These are phyloP conservation scores for Cantharellus anzutake DNA, from an alignment of 768 basidiomycete genomes.

Conservation along the genomic window DNA sequence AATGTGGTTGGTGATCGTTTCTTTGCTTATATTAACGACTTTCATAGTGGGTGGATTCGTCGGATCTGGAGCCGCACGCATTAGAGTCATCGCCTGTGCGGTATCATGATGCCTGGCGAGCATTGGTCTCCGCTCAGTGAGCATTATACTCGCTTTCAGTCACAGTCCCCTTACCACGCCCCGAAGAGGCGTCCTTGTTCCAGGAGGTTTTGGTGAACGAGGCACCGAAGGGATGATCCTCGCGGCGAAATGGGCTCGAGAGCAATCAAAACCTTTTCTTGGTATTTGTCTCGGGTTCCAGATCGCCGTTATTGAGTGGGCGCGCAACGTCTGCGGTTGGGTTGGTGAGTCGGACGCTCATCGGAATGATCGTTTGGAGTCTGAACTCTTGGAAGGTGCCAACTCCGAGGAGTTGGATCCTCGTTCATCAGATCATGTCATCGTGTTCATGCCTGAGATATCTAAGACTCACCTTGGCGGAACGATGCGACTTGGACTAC, in stretches of 20 bases:
- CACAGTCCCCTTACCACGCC: neutral
- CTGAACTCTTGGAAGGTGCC: constrained; percentile 34
- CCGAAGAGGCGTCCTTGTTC: constrained; percentile 80
- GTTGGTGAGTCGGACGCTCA: constrained; percentile 26
- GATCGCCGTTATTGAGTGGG: constrained; percentile 90
- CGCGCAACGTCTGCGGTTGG: constrained; percentile 51
- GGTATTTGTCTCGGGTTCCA: constrained; percentile 98
- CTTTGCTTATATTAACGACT: neutral
- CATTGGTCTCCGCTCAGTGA: constrained; percentile 75
- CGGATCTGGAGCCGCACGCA: constrained; percentile 66
- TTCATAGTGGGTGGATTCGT: constrained; percentile 85
- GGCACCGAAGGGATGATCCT: constrained; percentile 96
- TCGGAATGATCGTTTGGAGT: neutral
- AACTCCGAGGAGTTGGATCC: constrained; percentile 68
- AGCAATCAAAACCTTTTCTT: constrained; percentile 86
- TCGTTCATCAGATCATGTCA: constrained; percentile 42
- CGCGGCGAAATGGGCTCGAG: constrained; percentile 93
- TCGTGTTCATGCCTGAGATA: constrained; percentile 98
- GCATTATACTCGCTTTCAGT: constrained; percentile 12
- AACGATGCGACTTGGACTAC: constrained; percentile 97
- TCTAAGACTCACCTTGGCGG: constrained; percentile 97
- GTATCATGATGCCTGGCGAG: constrained; percentile 92
- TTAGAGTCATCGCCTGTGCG: constrained; percentile 64
- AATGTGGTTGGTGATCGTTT: constrained; percentile 11
- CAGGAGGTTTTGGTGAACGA: constrained; percentile 85